Conservation (phyloP, 805 yeast species). For the Hanseniaspora opuntiae region DNA sequence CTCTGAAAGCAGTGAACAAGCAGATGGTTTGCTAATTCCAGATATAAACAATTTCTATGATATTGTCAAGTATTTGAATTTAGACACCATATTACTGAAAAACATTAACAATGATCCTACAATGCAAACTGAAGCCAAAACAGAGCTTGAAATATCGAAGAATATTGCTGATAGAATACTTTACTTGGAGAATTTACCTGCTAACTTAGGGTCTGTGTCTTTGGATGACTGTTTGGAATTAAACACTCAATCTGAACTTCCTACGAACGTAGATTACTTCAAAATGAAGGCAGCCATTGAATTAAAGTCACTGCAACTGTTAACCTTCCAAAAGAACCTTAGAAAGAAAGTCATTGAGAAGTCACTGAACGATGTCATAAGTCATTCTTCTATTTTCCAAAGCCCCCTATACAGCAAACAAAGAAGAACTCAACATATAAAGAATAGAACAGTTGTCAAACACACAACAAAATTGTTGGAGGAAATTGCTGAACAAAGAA, state of each 20-base stretch:
- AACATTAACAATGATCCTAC: slow-evolving; percentile 31
- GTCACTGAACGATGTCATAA: slow-evolving; percentile 38
- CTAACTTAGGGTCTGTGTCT: slow-evolving; percentile 51
- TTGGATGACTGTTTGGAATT: slow-evolving; percentile 31
- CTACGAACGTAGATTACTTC: slow-evolving; percentile 38
- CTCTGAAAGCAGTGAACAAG: neutral
- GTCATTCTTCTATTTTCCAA: slow-evolving; percentile 23
- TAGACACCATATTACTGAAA: slow-evolving; percentile 3
- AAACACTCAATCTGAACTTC: slow-evolving; percentile 32
- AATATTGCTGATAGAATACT: slow-evolving; percentile 45
- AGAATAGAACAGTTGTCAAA: slow-evolving; percentile 56
- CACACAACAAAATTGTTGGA: slow-evolving; percentile 66
- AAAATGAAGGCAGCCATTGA: slow-evolving; percentile 59
- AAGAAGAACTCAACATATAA: slow-evolving; percentile 52
- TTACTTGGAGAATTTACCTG: slow-evolving; percentile 54
- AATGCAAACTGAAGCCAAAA: slow-evolving; percentile 30
- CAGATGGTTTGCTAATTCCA: neutral
- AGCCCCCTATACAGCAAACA: slow-evolving; percentile 51
- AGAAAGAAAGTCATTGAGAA: slow-evolving; percentile 44
- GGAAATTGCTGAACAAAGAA: slow-evolving; percentile 50
- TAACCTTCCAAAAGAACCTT: slow-evolving; percentile 56
- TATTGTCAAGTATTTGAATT: slow-evolving; percentile 3
- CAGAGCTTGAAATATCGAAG: slow-evolving; percentile 40
- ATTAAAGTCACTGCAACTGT: slow-evolving; percentile 49
- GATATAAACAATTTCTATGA: slow-evolving; percentile 1